These are phyloP conservation scores for Beta corolliflora DNA, from an alignment of 179 eudicot species.

Conservation along the genomic window DNA sequence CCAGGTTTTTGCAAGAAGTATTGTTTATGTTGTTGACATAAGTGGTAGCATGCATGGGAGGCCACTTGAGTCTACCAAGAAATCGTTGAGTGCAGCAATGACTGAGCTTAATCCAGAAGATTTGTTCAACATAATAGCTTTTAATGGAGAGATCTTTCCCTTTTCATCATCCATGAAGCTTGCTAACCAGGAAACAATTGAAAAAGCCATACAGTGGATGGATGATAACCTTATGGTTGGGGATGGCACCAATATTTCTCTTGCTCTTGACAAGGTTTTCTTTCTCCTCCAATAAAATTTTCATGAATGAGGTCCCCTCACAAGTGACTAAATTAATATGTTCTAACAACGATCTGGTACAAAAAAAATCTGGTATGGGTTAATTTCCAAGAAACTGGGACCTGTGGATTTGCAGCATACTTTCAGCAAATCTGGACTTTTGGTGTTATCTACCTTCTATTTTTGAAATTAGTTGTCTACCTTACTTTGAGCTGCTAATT, in stretches of 20 bases:
- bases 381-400: not conserved
- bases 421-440: not conserved
- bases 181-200: conserved; percentile 63
- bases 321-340: not conserved
- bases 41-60: conserved; percentile 89
- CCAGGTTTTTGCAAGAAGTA: conserved; percentile 70
- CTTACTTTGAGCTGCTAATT: not conserved
- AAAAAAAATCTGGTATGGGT: not conserved
- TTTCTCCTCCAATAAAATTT: conserved; percentile 3
- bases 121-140: conserved; percentile 74
- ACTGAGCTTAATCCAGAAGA: conserved; percentile 70
- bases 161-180: conserved; percentile 60
- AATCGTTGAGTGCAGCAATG: conserved; percentile 60
- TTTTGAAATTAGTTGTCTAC: not conserved
- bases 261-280: conserved; percentile 69
- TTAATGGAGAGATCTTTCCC: conserved; percentile 49
- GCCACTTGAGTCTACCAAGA: conserved; percentile 67
- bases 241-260: conserved; percentile 75
- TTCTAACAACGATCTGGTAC: not conserved
- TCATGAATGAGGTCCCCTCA: not conserved
- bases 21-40: conserved; percentile 82
- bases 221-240: conserved; percentile 59
- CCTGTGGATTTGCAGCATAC: not conserved
- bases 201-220: conserved; percentile 73
- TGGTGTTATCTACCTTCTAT: too few species aligned